These are phyloP conservation scores for Bryoglossum gracile DNA, from an alignment of 495 filamentous ascomycete species.

Conservation along the genomic window DNA sequence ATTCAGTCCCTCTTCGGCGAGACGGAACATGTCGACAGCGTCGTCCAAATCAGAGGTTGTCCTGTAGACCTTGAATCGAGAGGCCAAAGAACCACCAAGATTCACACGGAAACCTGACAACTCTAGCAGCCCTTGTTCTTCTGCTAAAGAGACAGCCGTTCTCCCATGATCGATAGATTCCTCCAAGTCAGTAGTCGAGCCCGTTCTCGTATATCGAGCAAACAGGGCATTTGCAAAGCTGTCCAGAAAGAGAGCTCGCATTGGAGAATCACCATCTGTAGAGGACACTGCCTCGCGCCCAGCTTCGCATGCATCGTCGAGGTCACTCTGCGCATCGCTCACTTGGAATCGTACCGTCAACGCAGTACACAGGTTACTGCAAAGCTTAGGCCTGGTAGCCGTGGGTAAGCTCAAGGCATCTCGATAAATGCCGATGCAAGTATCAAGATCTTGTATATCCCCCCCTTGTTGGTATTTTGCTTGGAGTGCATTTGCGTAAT, in stretches of 20 bases:
- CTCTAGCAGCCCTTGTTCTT: neutral
- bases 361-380: neutral
- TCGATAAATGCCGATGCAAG: neutral
- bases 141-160: neutral
- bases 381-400: neutral
- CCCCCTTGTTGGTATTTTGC: neutral
- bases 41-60: neutral
- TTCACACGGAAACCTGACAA: neutral
- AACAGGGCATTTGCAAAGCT: neutral
- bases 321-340: neutral
- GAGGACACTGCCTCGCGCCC: neutral
- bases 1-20: neutral
- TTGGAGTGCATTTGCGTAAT: neutral
- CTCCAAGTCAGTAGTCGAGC: neutral
- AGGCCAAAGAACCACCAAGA: neutral
- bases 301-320: neutral
- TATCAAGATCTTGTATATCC: neutral
- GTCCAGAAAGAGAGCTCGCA: neutral
- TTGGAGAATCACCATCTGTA: neutral
- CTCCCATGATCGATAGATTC: neutral
- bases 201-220: neutral
- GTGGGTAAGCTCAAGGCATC: neutral
- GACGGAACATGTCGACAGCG: neutral
- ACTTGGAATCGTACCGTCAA: neutral
- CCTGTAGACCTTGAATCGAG: neutral